Evolutionary conservation across 164 flowering plant species (phyloP).

Genomic region (Cinnamomum micranthum): DNA sequence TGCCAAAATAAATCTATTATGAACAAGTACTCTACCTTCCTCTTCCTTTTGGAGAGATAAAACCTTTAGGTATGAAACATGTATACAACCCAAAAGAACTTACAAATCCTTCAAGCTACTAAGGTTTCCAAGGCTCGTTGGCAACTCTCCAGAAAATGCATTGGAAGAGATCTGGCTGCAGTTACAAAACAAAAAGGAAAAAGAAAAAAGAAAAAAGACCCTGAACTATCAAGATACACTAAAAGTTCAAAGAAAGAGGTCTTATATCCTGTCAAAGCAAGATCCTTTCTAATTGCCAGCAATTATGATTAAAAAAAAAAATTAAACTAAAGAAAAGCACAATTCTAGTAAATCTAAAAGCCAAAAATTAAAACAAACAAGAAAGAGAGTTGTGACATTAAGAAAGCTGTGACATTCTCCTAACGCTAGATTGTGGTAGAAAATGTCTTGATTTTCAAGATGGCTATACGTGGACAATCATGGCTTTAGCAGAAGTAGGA

Average conservation of each 20-base stretch:
- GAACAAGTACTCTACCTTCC: neutral
- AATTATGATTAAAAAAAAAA: neutral
- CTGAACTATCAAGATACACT: too few species aligned
- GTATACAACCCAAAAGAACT: neutral
- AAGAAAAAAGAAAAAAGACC: too few species aligned
- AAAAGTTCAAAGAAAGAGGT: too few species aligned
- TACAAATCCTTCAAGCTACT: conserved; percentile 18
- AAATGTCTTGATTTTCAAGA: too few species aligned
- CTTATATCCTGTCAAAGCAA: too few species aligned
- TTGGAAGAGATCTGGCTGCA: conserved; percentile 26
- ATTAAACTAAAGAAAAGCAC: neutral
- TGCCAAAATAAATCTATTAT: neutral
- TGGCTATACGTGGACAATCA: too few species aligned
- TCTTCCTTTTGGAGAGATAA: neutral
- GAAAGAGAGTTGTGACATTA: too few species aligned
- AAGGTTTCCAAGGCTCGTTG: conserved; percentile 14
- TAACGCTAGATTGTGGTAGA: too few species aligned
- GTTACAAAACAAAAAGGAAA: neutral
- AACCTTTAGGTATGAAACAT: neutral
- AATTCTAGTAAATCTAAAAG: neutral
- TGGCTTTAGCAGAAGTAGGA: too few species aligned
- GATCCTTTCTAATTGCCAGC: too few species aligned
- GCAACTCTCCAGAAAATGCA: conserved; percentile 26
- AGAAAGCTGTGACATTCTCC: too few species aligned
- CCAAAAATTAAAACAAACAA: neutral